Conservation (phyloP, 805 yeast genomes). For the Schwanniomyces pseudopolymorphus region DNA sequence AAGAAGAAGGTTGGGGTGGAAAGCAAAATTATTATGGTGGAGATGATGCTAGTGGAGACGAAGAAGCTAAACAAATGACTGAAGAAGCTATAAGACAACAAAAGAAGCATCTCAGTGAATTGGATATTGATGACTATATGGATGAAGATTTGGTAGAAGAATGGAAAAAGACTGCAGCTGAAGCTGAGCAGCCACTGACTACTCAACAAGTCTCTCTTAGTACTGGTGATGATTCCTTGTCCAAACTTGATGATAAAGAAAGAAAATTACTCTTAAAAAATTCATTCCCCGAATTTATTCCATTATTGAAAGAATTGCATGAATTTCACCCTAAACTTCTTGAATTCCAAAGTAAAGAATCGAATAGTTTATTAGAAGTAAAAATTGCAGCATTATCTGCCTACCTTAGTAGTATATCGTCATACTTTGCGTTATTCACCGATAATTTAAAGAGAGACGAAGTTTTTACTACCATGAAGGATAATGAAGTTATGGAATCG, state of each 20-base stretch:
- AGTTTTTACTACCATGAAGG: constrained; percentile 62
- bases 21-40: constrained; percentile 54
- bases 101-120: constrained; percentile 66
- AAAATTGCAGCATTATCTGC: constrained; percentile 72
- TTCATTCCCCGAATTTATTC: constrained; percentile 80
- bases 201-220: constrained; percentile 29
- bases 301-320: constrained; percentile 63
- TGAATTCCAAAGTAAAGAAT: constrained; percentile 10
- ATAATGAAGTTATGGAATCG: constrained; percentile 86
- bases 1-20: constrained; percentile 46
- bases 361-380: constrained; percentile 40
- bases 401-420: constrained; percentile 73
- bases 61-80: constrained; percentile 73
- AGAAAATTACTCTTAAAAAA: constrained; percentile 54
- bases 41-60: constrained; percentile 72
- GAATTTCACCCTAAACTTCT: constrained; percentile 16
- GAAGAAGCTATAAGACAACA: constrained; percentile 87
- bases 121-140: constrained; percentile 58
- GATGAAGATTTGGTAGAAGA: constrained; percentile 80
- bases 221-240: constrained; percentile 33
- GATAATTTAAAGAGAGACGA: constrained; percentile 56
- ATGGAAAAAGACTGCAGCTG: constrained; percentile 64
- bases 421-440: constrained; percentile 75
- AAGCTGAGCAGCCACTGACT: constrained; percentile 9
- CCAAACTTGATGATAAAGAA: constrained; percentile 49